Percentiles rank a stretch among this genome's conserved stretches.
These are phyloP conservation scores for Diplodia sapinea DNA, from an alignment of 2,329 filamentous ascomycete species.

Conservation along the genomic window DNA sequence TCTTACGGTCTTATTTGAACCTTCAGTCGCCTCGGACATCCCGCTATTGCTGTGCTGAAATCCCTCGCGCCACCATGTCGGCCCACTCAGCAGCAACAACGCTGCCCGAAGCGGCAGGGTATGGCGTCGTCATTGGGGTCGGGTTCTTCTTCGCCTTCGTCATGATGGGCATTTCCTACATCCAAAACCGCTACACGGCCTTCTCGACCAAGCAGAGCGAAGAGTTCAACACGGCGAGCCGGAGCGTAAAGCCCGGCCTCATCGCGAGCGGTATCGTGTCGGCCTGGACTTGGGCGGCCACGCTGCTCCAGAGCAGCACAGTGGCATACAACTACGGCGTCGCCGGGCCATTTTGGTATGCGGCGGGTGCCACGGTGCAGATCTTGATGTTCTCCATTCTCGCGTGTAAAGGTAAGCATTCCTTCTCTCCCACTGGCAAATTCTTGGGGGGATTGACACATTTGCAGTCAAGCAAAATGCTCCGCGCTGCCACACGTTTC, in stretches of 20 bases:
- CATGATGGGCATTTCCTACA: conserved; percentile 46
- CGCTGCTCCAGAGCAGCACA: conserved; percentile 41
- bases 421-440: background rate
- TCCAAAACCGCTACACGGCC: conserved; percentile 46
- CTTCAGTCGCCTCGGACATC: background rate
- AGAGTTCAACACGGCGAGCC: conserved; percentile 63
- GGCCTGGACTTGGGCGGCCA: conserved; percentile 39
- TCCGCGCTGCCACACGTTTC: conserved; percentile 60
- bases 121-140: conserved; percentile 44
- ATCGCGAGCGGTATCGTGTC: conserved; percentile 59
- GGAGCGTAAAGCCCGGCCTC: conserved; percentile 57
- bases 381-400: conserved; percentile 54
- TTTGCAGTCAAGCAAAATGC: conserved; percentile 58
- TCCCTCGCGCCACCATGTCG: conserved; percentile 2
- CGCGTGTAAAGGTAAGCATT: conserved; percentile 43
- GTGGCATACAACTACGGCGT: conserved; percentile 46
- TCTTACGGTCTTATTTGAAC: background rate
- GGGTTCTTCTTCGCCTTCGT: conserved; percentile 45
- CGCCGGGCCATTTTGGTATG: conserved; percentile 48
- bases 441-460: background rate
- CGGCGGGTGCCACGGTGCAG: conserved; percentile 52
- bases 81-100: conserved; percentile 13
- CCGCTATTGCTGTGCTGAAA: background rate
- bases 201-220: conserved; percentile 55
- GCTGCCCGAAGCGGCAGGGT: conserved; percentile 34